phyloP scores from a whole-genome alignment of 257 asterid genomes.

The Primulina huaijiensis region DNA sequence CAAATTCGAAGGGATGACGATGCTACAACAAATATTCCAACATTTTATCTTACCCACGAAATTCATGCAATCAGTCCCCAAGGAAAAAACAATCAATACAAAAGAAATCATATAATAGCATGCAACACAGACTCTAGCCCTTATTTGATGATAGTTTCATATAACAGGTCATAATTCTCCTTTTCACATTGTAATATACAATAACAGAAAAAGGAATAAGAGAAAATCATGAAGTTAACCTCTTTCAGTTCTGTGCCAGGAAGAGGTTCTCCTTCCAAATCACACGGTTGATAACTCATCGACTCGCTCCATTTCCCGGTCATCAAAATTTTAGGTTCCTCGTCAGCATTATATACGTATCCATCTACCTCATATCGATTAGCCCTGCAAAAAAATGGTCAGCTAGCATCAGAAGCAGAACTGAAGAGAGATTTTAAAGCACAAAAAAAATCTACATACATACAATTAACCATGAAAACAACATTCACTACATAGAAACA shows the following conservation, averaged over 20 bases:
- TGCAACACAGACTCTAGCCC: slow-evolving; percentile 3
- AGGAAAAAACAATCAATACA: not conserved
- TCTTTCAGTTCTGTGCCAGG: slow-evolving; percentile 84
- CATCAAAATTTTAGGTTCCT: slow-evolving; percentile 96
- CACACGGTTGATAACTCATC: slow-evolving; percentile 93
- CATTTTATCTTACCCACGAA: slow-evolving; percentile 6
- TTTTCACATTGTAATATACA: slow-evolving; percentile 19
- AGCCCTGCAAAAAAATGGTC: slow-evolving; percentile 53
- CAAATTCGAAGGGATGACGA: slow-evolving; percentile 10
- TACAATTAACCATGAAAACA: not conserved
- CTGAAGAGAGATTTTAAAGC: slow-evolving; percentile 4
- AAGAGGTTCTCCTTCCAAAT: slow-evolving; percentile 94
- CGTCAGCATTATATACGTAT: slow-evolving; percentile 79
- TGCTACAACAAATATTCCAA: slow-evolving; percentile 1
- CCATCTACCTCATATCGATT: slow-evolving; percentile 98
- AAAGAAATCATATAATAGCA: slow-evolving; percentile 6
- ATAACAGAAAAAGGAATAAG: slow-evolving; percentile 11
- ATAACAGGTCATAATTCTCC: not conserved
- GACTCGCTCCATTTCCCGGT: slow-evolving; percentile 95
- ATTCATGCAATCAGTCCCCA: not conserved
- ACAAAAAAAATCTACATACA: not conserved
- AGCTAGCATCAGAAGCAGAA: slow-evolving; percentile 27
- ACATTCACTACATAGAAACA: slow-evolving; percentile 8
- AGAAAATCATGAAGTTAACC: slow-evolving; percentile 41
- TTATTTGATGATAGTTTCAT: not conserved